Conservation (phyloP, 2,329 filamentous ascomycete species). For the Botrytis fragariae region DNA sequence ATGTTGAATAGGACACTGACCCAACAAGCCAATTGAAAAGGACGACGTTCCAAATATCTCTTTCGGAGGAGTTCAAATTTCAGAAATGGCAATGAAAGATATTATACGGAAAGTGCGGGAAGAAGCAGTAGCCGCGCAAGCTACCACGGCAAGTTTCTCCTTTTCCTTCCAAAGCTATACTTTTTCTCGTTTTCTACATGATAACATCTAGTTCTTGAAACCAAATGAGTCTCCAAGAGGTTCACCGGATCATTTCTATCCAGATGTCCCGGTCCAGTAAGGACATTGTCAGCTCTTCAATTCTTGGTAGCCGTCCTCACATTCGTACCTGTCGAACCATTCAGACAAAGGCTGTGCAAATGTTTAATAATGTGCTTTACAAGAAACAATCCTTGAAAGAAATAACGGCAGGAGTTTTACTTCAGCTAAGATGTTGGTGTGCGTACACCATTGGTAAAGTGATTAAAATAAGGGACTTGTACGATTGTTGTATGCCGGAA, state of each 20-base stretch:
- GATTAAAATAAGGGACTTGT: background rate
- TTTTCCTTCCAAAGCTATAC: no score
- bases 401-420: background rate
- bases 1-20: conserved; percentile 77
- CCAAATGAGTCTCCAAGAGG: background rate
- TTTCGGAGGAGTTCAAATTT: conserved; percentile 93
- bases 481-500: background rate
- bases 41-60: conserved; percentile 96
- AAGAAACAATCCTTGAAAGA: no score
- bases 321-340: background rate
- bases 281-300: background rate
- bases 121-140: conserved; percentile 73
- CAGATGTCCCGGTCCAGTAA: no score
- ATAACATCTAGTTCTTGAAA: background rate
- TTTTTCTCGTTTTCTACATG: no score
- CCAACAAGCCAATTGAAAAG: conserved; percentile 82
- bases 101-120: conserved; percentile 94
- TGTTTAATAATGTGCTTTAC: no score
- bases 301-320: background rate
- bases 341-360: background rate
- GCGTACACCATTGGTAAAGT: background rate
- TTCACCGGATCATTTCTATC: background rate
- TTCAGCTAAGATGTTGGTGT: background rate
- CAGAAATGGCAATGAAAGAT: conserved; percentile 99
- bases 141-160: conserved; percentile 40